These are phyloP conservation scores for Ganoderma leucocontextum DNA, from an alignment of 1,284 basidiomycete species.

Conservation along the genomic window DNA sequence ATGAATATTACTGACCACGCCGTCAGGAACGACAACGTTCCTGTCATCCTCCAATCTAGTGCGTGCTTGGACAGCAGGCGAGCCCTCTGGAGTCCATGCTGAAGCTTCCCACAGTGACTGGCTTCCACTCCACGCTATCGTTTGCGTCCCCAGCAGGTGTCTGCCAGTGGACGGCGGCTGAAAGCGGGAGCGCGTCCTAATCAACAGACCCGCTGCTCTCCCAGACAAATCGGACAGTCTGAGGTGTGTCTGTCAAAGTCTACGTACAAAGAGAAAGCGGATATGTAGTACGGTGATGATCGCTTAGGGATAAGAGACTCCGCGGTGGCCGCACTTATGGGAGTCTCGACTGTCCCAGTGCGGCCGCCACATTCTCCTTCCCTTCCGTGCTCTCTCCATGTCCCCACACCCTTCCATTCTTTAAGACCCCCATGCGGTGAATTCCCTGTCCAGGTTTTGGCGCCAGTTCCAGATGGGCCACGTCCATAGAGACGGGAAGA, in stretches of 20 bases:
- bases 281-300: not conserved
- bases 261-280: not conserved
- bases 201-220: not conserved
- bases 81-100: no score
- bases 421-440: not conserved
- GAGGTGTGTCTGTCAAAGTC: not conserved
- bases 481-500: not conserved
- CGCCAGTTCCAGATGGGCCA: not conserved
- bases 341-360: not conserved
- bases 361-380: not conserved
- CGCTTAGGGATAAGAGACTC: not conserved
- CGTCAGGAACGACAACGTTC: no score
- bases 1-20: no score
- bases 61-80: no score
- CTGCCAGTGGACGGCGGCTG: no score
- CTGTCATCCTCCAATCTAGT: no score
- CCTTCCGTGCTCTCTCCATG: not conserved
- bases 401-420: not conserved
- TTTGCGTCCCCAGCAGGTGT: no score
- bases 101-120: no score
- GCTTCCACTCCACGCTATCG: no score
- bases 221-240: not conserved
- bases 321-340: not conserved
- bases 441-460: not conserved
- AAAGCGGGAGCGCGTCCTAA: not conserved